Base-by-base conservation (phyloP, 805 yeast species). In the Jamesozyma lodderae region DNA sequence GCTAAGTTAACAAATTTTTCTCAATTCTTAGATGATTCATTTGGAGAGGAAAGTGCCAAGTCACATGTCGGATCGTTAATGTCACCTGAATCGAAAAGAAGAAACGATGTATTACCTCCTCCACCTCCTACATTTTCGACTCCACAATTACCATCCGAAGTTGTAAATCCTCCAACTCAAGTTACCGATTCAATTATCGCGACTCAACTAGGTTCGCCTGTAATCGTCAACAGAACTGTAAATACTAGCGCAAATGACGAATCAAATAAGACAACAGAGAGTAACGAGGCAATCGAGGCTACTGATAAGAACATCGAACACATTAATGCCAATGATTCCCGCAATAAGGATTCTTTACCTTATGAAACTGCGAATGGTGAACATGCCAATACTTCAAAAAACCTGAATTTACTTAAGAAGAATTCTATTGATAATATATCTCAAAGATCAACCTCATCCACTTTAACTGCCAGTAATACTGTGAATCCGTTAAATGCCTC, bases 1-100 rank as follows among this genome's bases (percentile, higher is more conserved):
- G 57, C 46, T 11, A 56, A 52, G 19, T 29, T 56, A 21, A 45
- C 43, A 33, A 53, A 44, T 27, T 55, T 55, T 35, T 47, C 59
- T 2, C 52, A 56, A 21, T 42, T 54, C 35, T 28, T 58, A 17
- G 53, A 55, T 19, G 37, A 45, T 22, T 45, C 57, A 2, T 58
- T 56, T 35, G 45, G 41, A 10, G 44, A 45, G 14, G 27, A 18
- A 9, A 25, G 22, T n/a, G 16, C 23, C 4, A n/a, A 3, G 14
- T 14, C 29, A 33, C 35, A 21, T 24, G 16, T 28, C 6, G 8
- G 3, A 6, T 11, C 30, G 24, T 21, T 14, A 7, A 23, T 29
- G 9, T 14, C 11, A 21, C 11, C 13, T n/a, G 6, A 5, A 16
- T 17, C 18, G 14, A 17, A 17, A 16, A 22, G 21, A 6, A 14